These are phyloP conservation scores for Phytophthora foliorum DNA, from an alignment of 352 stramenopile species.

Conservation along the genomic window DNA sequence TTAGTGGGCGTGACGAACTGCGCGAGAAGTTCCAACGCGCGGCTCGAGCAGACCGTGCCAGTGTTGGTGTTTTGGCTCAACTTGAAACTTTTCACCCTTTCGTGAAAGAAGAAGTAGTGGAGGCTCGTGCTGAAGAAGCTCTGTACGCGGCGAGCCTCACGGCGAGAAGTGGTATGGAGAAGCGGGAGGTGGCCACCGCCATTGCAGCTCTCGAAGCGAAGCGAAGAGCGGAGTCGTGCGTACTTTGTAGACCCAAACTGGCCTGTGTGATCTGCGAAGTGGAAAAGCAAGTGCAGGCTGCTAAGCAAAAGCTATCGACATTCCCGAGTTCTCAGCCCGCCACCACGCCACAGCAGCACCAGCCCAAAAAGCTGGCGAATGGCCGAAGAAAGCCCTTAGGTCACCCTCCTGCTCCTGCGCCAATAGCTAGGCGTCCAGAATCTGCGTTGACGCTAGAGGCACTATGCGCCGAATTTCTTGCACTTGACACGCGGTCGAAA, in stretches of 20 bases:
- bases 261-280: constrained; percentile 45
- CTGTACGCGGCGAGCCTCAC: constrained; percentile 24
- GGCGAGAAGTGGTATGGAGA: constrained; percentile 31
- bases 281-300: constrained; percentile 28
- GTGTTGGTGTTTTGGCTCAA: constrained; percentile 61
- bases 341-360: background rate
- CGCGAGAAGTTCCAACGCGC: constrained; percentile 68
- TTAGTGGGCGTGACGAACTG: constrained; percentile 47
- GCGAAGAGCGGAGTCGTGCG: constrained; percentile 24
- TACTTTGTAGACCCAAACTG: constrained; percentile 42
- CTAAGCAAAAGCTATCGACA: constrained; percentile 18
- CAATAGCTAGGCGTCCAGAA: constrained; percentile 9
- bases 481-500: constrained; percentile 46
- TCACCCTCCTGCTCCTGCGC: background rate
- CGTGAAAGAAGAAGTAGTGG: constrained; percentile 31
- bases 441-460: constrained; percentile 34
- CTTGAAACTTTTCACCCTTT: constrained; percentile 78
- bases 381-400: constrained; percentile 5
- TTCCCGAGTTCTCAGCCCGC: background rate
- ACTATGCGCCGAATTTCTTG: constrained; percentile 42
- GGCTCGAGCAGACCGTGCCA: constrained; percentile 58
- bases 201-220: constrained; percentile 35
- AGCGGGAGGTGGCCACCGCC: constrained; percentile 33
- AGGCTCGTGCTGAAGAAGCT: constrained; percentile 19
- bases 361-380: constrained; percentile 6